Evolutionary conservation across 805 yeast species (phyloP), one percentile per base, ranked within the genome.

Genomic region (Suhomyces kilbournensis): DNA sequence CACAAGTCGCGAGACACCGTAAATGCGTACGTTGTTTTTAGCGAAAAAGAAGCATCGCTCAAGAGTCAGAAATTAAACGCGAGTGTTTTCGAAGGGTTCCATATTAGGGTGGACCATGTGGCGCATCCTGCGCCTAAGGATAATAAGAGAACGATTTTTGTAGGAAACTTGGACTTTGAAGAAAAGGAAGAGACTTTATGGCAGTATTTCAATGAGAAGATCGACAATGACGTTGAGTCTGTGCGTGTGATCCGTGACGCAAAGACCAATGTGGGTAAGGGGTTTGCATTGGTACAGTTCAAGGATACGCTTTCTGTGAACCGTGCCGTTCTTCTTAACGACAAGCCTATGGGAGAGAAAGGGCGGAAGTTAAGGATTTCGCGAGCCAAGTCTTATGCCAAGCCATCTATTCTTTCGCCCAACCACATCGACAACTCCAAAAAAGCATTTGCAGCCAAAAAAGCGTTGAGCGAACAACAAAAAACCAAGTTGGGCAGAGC

Each of bases 211-310:
- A 77, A 75, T 55, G 56, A 65, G 7, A 72, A 75, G 35, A 60
- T 68, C 35, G 68, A 65, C 34, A 71, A 71, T 44, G 85, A 81
- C 25, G 87, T 94, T 50, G 96, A 91, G 67, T 86, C 88, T 56
- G 97, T 94, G 30, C 82, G 99, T 68, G 80, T 94, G 46, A 81
- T 94, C 32, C 83, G 99, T 66, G 99, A 94, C 67, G 73, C 96
- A 15, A 90, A 90, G 72, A 93, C 97, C 20, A 93, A 94, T 62
- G 77, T 93, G 53, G 99, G 99, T 57, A 94, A 94, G 72, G 99
- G 99, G 5, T 92, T 94, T 73, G 99, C 97, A 5, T 89, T 92
- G 66, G 91, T 94, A 34, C 98, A 93, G 69, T 94, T 92, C 74
- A 80, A 77, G 55, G 93, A 88, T 63, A 60, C 80, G 1, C 71